Evolutionary conservation across 2,329 filamentous ascomycete genomes (phyloP).

Genomic region (Exophiala aquamarina): DNA sequence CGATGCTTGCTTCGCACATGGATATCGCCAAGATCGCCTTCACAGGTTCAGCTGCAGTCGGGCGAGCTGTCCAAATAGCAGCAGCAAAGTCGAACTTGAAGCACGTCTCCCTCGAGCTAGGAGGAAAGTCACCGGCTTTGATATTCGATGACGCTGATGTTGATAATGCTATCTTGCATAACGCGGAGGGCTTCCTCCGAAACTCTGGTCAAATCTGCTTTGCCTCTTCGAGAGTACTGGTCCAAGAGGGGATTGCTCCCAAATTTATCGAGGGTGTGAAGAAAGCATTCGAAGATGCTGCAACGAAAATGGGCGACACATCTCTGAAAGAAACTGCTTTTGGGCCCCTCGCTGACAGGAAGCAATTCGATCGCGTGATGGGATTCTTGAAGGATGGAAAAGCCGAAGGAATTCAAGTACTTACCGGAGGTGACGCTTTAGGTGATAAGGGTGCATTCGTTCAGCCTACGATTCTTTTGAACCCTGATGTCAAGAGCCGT

Average conservation of each 20-base stretch:
- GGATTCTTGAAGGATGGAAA: conserved; percentile 70
- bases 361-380: conserved; percentile 70
- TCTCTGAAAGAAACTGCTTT: conserved; percentile 71
- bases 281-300: conserved; percentile 27
- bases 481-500: conserved; percentile 57
- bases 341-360: conserved; percentile 71
- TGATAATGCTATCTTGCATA: conserved; percentile 69
- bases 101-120: conserved; percentile 64
- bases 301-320: conserved; percentile 66
- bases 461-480: conserved; percentile 58
- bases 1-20: conserved; percentile 40
- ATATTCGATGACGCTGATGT: conserved; percentile 67
- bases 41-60: conserved; percentile 39
- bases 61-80: conserved; percentile 39
- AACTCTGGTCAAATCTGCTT: conserved; percentile 67
- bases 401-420: conserved; percentile 67
- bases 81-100: conserved; percentile 48
- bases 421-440: conserved; percentile 61
- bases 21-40: conserved; percentile 44
- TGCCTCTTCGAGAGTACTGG: conserved; percentile 63
- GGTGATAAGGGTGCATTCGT: conserved; percentile 65
- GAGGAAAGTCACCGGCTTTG: conserved; percentile 65
- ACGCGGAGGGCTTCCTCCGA: conserved; percentile 56
- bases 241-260: conserved; percentile 62
- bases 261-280: conserved; percentile 61